phyloP scores from a whole-genome alignment of 257 asterid genomes.

The Salvia miltiorrhiza region DNA sequence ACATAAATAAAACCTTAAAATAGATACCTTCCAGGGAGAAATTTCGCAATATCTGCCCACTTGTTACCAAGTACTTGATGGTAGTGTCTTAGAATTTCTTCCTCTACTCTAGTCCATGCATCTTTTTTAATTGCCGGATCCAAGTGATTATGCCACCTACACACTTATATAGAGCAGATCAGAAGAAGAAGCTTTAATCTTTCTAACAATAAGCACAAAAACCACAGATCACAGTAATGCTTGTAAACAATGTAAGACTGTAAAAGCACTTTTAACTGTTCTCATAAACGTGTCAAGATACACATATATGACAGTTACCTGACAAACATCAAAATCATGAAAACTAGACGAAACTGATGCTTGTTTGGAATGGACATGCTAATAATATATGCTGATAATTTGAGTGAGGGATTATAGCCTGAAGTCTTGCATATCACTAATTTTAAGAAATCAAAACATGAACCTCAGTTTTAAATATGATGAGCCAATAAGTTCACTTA shows the following conservation, averaged over 20 bases:
- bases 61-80: constrained; percentile 67
- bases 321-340: not conserved
- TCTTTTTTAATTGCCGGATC: constrained; percentile 71
- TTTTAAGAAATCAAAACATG: not conserved
- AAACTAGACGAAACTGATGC: not conserved
- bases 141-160: constrained; percentile 87
- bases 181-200: constrained; percentile 3
- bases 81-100: constrained; percentile 41
- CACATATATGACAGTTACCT: not conserved
- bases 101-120: constrained; percentile 74
- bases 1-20: constrained; percentile 9
- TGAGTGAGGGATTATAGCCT: not conserved
- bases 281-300: not conserved
- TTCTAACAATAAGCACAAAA: not conserved
- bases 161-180: constrained; percentile 20
- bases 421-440: not conserved
- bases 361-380: not conserved
- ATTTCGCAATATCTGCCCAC: constrained; percentile 81
- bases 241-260: not conserved
- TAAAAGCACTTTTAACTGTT: not conserved
- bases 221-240: not conserved
- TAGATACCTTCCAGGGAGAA: constrained; percentile 80
- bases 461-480: not conserved
- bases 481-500: not conserved
- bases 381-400: not conserved